These are phyloP conservation scores for Cavenderia fasciculata DNA, from an alignment of 78 protist species.

Conservation along the genomic window DNA sequence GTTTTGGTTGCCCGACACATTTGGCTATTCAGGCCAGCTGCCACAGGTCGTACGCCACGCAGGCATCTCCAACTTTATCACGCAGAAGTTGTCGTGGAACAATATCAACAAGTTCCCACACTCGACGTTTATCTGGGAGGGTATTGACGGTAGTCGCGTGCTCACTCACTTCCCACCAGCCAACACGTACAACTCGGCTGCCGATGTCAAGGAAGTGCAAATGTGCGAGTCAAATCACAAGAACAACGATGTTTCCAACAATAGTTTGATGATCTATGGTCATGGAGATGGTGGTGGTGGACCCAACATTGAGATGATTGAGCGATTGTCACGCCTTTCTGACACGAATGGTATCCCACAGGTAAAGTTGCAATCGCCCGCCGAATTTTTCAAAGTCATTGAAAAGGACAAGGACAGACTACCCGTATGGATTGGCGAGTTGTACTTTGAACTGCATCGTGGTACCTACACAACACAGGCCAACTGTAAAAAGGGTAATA, in stretches of 20 bases:
- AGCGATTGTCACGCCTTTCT: background rate
- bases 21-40: constrained; percentile 86
- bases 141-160: constrained; percentile 88
- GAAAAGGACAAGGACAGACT: constrained; percentile 29
- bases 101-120: constrained; percentile 87
- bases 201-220: constrained; percentile 65
- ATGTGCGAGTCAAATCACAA: constrained; percentile 62
- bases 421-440: constrained; percentile 79
- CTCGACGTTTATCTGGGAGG: constrained; percentile 86
- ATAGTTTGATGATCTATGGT: constrained; percentile 59
- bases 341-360: constrained; percentile 65
- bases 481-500: constrained; percentile 64
- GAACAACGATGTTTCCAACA: constrained; percentile 58
- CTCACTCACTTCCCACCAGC: constrained; percentile 92
- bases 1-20: constrained; percentile 92
- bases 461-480: constrained; percentile 92
- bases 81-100: constrained; percentile 91
- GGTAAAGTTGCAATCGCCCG: constrained; percentile 13
- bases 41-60: constrained; percentile 85
- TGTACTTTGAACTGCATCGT: constrained; percentile 90
- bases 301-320: constrained; percentile 81
- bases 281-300: constrained; percentile 93
- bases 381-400: constrained; percentile 53
- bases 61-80: constrained; percentile 85
- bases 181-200: constrained; percentile 80